These are phyloP conservation scores for Drechslerella coelobrocha DNA, from an alignment of 2,329 filamentous ascomycete genomes.

Conservation along the genomic window DNA sequence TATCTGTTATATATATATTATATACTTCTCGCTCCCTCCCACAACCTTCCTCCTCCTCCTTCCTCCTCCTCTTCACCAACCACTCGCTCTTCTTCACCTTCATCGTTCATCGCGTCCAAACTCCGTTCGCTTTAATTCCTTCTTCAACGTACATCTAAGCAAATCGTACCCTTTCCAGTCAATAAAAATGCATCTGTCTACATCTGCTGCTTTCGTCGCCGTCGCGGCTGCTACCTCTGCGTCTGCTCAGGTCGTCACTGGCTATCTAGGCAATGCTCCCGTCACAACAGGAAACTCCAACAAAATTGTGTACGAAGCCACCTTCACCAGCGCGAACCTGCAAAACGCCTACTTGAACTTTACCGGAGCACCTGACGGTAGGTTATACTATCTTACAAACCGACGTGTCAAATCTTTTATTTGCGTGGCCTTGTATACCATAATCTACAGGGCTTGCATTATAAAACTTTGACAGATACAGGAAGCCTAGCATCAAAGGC, in stretches of 20 bases:
- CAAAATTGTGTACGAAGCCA: conserved; percentile 32
- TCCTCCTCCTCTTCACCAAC: neutral
- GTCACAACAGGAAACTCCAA: conserved; percentile 23
- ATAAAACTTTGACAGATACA: too few relatives aligned
- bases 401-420: neutral
- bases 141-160: neutral
- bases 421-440: too few relatives aligned
- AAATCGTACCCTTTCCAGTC: neutral
- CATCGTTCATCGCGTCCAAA: neutral
- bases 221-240: conserved; percentile 21
- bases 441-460: neutral
- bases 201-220: conserved; percentile 18
- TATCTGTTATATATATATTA: neutral
- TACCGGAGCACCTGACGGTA: conserved; percentile 38
- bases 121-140: neutral
- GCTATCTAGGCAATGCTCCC: conserved; percentile 27
- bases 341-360: conserved; percentile 31
- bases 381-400: neutral
- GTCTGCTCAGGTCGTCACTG: conserved; percentile 28
- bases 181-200: conserved; percentile 40
- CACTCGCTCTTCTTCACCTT: neutral
- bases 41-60: neutral
- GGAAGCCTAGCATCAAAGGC: neutral
- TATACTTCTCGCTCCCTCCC: neutral
- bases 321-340: conserved; percentile 19